Base-by-base conservation (phyloP, 2,329 filamentous ascomycete species). In the Alternaria incomplexa region DNA sequence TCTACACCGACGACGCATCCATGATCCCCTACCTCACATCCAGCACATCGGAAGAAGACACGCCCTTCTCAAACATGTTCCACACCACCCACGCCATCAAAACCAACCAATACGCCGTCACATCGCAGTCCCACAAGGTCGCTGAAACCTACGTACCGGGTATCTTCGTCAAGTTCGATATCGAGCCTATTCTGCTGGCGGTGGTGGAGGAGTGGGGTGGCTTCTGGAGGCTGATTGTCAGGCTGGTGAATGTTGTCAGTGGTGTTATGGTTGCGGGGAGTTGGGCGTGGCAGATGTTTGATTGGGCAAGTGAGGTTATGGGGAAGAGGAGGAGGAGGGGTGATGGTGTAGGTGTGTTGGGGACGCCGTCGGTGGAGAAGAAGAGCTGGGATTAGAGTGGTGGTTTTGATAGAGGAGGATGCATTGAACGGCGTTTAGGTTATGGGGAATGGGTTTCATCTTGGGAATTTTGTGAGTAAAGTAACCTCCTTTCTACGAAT, bases 91-190 rank as follows among this genome's bases (percentile, higher is more conserved):
- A 87, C 73, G 90, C 89, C 57, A 89, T 99, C 77, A 88, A 91
- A 81, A 98, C 96, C 15, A 99, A 99, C 84, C 96, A 99, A 81
- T 99, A 99, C 83, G 96, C 95, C 63, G 96, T 97, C 0, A 98
- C 94, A 1, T 93, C 94, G 77, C 94, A 98, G 83, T 91, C 87
- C 71, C 88, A 90, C 73, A 82, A 85, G 36, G 86, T 96, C 45
- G 83, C 85, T 58, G 91, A 96, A 73, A 89, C 77, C 65, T 83
- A 84, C 62, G 88, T 97, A 1, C 96, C 96, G 0, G 96, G 96
- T 30, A 89, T 99, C 65, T 99, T 98, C 79, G 92, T 99, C 87
- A 99, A 98, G 83, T 99, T 97, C 82, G 95, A 98, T 79, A 97
- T 99, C 72, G 96, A 99, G 84, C 96, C 96, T 2, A 94, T 99